phyloP scores from a whole-genome alignment of 805 yeast species.

The Kurtzmaniella fragi region DNA sequence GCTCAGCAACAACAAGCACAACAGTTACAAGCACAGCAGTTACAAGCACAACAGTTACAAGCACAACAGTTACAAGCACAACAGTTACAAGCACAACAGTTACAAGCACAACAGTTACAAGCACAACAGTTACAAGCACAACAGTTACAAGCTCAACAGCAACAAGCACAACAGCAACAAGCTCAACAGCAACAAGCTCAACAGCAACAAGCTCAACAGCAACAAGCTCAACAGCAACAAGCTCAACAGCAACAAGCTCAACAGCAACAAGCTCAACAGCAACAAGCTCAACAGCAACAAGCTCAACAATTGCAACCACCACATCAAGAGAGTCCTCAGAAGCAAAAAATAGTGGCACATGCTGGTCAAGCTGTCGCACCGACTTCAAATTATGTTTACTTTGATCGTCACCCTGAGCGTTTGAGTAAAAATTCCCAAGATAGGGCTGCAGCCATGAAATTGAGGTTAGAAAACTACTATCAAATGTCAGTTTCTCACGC shows the following conservation, averaged over 20 bases:
- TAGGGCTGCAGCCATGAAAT: slow-evolving; percentile 76
- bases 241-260: slow-evolving; percentile 5
- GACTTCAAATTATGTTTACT: slow-evolving; percentile 52
- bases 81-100: slow-evolving; percentile 10
- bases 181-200: too few relatives aligned
- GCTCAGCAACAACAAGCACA: slow-evolving; percentile 3
- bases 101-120: slow-evolving; percentile 8
- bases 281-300: background rate
- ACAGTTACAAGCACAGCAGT: slow-evolving; percentile 9
- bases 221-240: slow-evolving; percentile 1
- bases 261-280: slow-evolving; percentile 1
- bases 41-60: slow-evolving; percentile 7
- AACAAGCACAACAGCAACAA: slow-evolving; percentile 4
- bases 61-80: slow-evolving; percentile 4
- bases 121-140: slow-evolving; percentile 9
- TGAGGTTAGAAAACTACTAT: slow-evolving; percentile 78
- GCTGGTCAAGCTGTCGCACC: slow-evolving; percentile 4
- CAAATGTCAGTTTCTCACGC: slow-evolving; percentile 86
- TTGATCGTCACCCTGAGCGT: slow-evolving; percentile 78
- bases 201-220: slow-evolving; percentile 8
- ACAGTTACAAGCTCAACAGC: slow-evolving; percentile 6
- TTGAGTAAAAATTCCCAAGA: slow-evolving; percentile 75
- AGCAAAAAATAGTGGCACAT: slow-evolving; percentile 2
- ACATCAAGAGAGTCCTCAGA: background rate
- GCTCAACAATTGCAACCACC: background rate